Conservation (phyloP, 2,329 filamentous ascomycete species). For the Botryosphaeria dothidea region DNA sequence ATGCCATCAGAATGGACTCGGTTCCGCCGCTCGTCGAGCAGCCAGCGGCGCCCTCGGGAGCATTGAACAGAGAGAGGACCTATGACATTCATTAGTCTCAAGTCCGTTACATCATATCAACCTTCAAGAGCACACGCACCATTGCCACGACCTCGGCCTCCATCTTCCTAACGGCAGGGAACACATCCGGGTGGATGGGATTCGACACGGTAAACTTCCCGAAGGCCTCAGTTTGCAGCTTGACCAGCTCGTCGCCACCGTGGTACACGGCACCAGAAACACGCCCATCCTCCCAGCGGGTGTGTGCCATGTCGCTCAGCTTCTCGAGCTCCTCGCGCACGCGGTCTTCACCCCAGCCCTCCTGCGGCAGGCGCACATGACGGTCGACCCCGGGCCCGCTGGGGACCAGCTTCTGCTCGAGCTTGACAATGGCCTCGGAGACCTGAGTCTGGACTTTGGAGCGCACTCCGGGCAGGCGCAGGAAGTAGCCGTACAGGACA, state of each 20-base stretch:
- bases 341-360: slow-evolving; percentile 79
- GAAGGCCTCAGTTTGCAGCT: slow-evolving; percentile 89
- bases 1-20: slow-evolving; percentile 96
- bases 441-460: slow-evolving; percentile 84
- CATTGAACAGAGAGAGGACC: slow-evolving; percentile 81
- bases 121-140: slow-evolving; percentile 54
- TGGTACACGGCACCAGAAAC: slow-evolving; percentile 97
- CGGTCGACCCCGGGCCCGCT: slow-evolving; percentile 69
- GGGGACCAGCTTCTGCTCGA: slow-evolving; percentile 82
- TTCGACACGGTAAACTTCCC: slow-evolving; percentile 93
- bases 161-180: slow-evolving; percentile 98
- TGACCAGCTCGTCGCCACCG: slow-evolving; percentile 77
- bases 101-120: background rate
- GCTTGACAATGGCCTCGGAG: slow-evolving; percentile 72
- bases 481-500: slow-evolving; percentile 79
- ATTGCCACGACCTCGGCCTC: slow-evolving; percentile 97
- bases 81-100: slow-evolving; percentile 26
- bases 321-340: slow-evolving; percentile 77
- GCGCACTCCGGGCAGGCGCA: slow-evolving; percentile 83
- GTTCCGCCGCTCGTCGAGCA: slow-evolving; percentile 92
- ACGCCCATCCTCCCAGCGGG: slow-evolving; percentile 91
- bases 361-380: slow-evolving; percentile 75
- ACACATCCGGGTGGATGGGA: slow-evolving; percentile 96
- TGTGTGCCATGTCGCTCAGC: slow-evolving; percentile 86
- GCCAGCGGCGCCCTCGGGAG: slow-evolving; percentile 79